phyloP scores from a whole-genome alignment of 148 eudicot species.

The Amaranthus cruentus region DNA sequence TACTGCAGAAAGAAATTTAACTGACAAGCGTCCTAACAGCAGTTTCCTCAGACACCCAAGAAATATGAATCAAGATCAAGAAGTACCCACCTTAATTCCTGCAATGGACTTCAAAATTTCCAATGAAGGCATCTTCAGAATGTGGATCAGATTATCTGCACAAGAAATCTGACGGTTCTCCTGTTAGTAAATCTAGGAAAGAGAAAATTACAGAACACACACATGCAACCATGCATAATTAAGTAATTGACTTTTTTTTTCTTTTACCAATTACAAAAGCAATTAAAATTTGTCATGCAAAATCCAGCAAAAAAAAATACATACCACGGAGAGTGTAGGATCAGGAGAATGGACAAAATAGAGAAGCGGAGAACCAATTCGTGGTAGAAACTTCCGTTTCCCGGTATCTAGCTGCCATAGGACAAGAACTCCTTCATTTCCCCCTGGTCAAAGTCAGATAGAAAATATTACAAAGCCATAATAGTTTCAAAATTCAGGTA shows the following conservation, averaged over 20 bases:
- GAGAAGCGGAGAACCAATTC: conserved; percentile 76
- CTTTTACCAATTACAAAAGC: neutral
- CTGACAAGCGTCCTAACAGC: neutral
- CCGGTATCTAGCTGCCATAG: conserved; percentile 96
- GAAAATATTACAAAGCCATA: neutral
- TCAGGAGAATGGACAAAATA: conserved; percentile 66
- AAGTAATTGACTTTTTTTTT: neutral
- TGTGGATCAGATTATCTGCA: conserved; percentile 75
- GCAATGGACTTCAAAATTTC: conserved; percentile 70
- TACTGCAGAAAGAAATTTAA: neutral
- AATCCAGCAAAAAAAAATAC: conserved; percentile 14
- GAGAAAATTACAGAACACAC: neutral
- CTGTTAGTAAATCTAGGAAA: conserved; percentile 15
- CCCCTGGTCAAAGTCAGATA: conserved; percentile 46
- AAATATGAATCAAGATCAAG: neutral
- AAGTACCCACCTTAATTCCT: conserved; percentile 78
- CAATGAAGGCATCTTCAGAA: conserved; percentile 73
- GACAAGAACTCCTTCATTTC: conserved; percentile 94
- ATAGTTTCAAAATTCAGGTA: neutral
- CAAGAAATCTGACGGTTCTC: conserved; percentile 66
- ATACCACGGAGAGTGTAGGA: conserved; percentile 71
- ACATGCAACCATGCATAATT: neutral
- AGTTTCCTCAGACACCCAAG: too few species aligned
- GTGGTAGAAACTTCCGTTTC: conserved; percentile 76
- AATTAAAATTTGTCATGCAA: conserved; percentile 1